Evolutionary conservation across 2,329 filamentous ascomycete genomes (phyloP), one percentile per base, ranked within the genome.

Genomic region (Ophidiomyces ophidiicola): DNA sequence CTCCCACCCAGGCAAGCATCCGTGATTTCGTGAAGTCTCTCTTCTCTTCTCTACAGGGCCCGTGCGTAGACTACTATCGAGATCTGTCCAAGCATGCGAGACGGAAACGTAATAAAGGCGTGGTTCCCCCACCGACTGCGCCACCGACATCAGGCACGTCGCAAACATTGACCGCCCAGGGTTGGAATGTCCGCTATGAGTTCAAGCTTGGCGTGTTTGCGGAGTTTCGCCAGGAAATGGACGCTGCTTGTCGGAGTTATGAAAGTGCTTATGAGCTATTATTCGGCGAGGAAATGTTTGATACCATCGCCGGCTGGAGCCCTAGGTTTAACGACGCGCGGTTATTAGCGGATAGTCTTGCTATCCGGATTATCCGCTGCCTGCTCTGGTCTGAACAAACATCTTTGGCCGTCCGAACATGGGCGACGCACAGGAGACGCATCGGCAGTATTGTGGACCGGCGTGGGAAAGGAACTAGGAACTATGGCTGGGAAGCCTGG

Each of bases 401-500:
- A n/a, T 85, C 82, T 20, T 68, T 78, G 29, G 87, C 87, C 2
- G 81, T 83, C 5, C 76, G 82, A 40, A 74, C 78, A 40, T 96
- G 88, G 88, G 70, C 79, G 42, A 68, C 67, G 25, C 92, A 96
- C 58, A 76, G 79, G 44, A 72, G 78, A 40, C 75, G 80, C 41
- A 77, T 88, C 47, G 71, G 70, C 40, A 80, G 84, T 50, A 74
- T 94, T 37, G 68, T 94, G 11, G 84, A 94, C 53, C 73, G 82
- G 12, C 77, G 81, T 48, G 87, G 86, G 3, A 83, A 83, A 50
- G 88, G 88, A 0, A 86, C 83, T 2, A 75, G 77, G 21, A 93
- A 84, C 48, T 96, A 96, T 57, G 84, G 85, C 4, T 96, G 87
- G 83, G 75, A 85, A 53, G 87, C 88, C 1, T 98, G 88, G 87